Percentiles rank a stretch among this genome's conserved stretches.
phyloP scores from a whole-genome alignment of 2,329 filamentous ascomycete species.

The Paraphoma sp. region DNA sequence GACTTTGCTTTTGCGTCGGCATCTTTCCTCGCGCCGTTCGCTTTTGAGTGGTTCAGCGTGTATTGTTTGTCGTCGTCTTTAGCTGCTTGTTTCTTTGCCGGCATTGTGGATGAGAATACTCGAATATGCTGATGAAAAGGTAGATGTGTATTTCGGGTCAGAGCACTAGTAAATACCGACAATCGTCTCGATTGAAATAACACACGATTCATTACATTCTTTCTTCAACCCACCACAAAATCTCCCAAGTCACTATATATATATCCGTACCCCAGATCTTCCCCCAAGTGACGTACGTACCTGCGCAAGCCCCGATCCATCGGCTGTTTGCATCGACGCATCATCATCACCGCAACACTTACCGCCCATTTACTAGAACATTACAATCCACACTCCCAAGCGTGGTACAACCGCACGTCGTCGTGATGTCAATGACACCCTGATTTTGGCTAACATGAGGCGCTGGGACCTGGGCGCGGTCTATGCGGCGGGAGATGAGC shows the following conservation, averaged over 20 bases:
- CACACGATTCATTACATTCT: conserved; percentile 4
- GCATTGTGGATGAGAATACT: conserved; percentile 41
- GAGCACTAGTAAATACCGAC: background rate
- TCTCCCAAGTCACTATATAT: too few relatives aligned
- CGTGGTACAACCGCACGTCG: conserved; percentile 8
- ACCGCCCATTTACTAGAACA: conserved; percentile 1
- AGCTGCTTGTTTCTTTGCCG: conserved; percentile 51
- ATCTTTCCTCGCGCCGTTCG: conserved; percentile 41
- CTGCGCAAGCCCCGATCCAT: conserved; percentile 13
- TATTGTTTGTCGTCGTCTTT: background rate
- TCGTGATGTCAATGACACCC: conserved; percentile 16
- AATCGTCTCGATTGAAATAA: background rate
- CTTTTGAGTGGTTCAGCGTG: background rate
- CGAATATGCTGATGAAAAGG: background rate
- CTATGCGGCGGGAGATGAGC: background rate
- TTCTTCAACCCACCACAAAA: too few relatives aligned
- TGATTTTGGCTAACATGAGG: background rate
- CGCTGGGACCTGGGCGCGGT: background rate
- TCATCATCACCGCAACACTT: conserved; percentile 15
- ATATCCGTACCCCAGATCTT: conserved; percentile 17
- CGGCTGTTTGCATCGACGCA: conserved; percentile 13
- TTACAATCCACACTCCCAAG: background rate
- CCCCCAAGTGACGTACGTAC: conserved; percentile 18
- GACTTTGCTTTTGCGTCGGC: background rate
- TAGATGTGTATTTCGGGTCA: background rate